Evolutionary conservation across 2,329 filamentous ascomycete genomes (phyloP).

Genomic region (Sphaerostilbella broomeana): DNA sequence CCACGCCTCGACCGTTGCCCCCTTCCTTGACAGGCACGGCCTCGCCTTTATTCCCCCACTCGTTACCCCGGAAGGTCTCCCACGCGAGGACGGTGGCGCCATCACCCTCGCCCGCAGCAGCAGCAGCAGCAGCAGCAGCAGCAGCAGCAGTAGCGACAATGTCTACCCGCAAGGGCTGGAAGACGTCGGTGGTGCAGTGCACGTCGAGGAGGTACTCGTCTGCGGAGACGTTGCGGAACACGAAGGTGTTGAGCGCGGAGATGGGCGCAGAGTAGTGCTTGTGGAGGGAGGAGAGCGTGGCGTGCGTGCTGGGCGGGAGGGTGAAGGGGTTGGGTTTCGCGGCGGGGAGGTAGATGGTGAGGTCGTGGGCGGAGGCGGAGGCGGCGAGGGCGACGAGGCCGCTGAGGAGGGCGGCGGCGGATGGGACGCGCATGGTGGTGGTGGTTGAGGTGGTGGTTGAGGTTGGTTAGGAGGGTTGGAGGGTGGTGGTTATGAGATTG

Average conservation of each 20-base stretch:
- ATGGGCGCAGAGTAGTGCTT: slow-evolving; percentile 50
- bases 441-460: slow-evolving; percentile 1
- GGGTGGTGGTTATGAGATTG: too few relatives aligned
- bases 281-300: slow-evolving; percentile 45
- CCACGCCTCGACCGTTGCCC: slow-evolving; percentile 41
- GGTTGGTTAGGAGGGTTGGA: slow-evolving; percentile 1
- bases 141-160: slow-evolving; percentile 40
- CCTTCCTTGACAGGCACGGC: slow-evolving; percentile 37
- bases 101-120: slow-evolving; percentile 31
- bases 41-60: slow-evolving; percentile 82
- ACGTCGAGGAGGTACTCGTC: slow-evolving; percentile 80
- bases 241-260: slow-evolving; percentile 62
- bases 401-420: not conserved
- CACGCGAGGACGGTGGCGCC: slow-evolving; percentile 65
- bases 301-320: slow-evolving; percentile 61
- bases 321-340: slow-evolving; percentile 45
- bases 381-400: slow-evolving; percentile 28
- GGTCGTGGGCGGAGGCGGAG: slow-evolving; percentile 24
- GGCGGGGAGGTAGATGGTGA: slow-evolving; percentile 42
- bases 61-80: slow-evolving; percentile 83
- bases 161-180: slow-evolving; percentile 76
- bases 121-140: too few relatives aligned
- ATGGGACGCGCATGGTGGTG: not conserved
- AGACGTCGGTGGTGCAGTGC: slow-evolving; percentile 65
- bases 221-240: slow-evolving; percentile 63